phyloP scores from a whole-genome alignment of 2,329 filamentous ascomycete genomes.

The Aspergillus sp. region DNA sequence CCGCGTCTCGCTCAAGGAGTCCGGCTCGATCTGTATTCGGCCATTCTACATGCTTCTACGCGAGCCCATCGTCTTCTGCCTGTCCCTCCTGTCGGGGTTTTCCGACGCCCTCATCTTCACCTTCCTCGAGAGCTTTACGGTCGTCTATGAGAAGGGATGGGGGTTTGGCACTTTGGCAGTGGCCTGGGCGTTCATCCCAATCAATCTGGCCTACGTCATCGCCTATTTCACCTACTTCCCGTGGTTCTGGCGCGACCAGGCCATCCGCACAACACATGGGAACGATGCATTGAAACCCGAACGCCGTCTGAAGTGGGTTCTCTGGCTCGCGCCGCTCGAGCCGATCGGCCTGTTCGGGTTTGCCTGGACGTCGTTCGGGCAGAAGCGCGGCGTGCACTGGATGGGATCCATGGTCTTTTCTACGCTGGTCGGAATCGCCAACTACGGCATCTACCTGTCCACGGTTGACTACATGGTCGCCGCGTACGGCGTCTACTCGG shows the following conservation, averaged over 20 bases:
- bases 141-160: conserved; percentile 50
- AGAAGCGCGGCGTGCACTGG: conserved; percentile 54
- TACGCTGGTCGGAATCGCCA: conserved; percentile 59
- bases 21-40: conserved; percentile 44
- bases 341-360: conserved; percentile 61
- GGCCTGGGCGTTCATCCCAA: conserved; percentile 56
- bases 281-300: conserved; percentile 50
- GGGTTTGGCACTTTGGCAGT: conserved; percentile 48
- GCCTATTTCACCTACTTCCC: conserved; percentile 49
- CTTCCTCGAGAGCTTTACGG: conserved; percentile 49
- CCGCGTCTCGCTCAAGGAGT: conserved; percentile 38
- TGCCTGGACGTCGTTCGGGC: conserved; percentile 56
- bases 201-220: conserved; percentile 57
- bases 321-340: conserved; percentile 52
- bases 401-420: conserved; percentile 58
- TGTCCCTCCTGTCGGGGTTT: conserved; percentile 62
- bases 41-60: conserved; percentile 63
- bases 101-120: conserved; percentile 61
- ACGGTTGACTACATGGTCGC: conserved; percentile 69
- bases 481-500: conserved; percentile 61
- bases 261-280: conserved; percentile 31
- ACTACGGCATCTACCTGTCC: conserved; percentile 63
- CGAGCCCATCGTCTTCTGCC: conserved; percentile 60
- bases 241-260: conserved; percentile 36
- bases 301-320: conserved; percentile 55